Conservation (phyloP, 164 flowering plant genomes). For the Piper longum region DNA sequence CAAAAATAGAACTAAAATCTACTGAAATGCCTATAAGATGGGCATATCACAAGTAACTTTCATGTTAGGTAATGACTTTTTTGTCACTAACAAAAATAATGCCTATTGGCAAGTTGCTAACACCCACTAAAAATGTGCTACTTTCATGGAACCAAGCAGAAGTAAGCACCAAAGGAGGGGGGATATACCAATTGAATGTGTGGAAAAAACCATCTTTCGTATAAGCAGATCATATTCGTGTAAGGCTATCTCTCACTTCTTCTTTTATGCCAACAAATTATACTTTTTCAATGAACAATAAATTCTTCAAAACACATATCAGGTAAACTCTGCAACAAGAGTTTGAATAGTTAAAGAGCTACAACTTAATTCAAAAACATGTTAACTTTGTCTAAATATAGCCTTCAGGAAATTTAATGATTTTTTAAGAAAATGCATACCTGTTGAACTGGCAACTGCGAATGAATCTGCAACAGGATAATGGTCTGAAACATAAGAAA, state of each 20-base stretch:
- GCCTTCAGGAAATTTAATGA: too few species aligned
- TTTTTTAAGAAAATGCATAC: constrained; percentile 24
- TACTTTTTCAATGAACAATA: too few species aligned
- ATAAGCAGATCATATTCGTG: neutral
- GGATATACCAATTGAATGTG: too few species aligned
- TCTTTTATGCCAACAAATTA: too few species aligned
- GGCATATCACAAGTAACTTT: neutral
- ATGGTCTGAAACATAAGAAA: constrained; percentile 34
- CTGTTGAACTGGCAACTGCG: constrained; percentile 35
- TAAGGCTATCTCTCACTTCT: neutral
- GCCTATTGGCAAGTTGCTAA: too few species aligned
- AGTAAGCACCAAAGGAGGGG: too few species aligned
- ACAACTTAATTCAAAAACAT: neutral
- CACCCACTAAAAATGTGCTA: too few species aligned
- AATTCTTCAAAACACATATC: neutral
- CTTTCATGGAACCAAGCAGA: too few species aligned
- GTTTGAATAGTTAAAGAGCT: neutral
- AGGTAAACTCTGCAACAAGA: neutral
- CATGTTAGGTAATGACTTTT: neutral
- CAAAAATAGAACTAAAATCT: neutral
- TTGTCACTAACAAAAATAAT: too few species aligned
- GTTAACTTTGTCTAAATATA: too few species aligned
- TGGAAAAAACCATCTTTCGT: neutral
- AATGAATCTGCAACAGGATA: constrained; percentile 33
- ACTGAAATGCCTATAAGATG: too few species aligned